Conservation (phyloP, 306 rosid species). For the Quillaja saponaria region DNA sequence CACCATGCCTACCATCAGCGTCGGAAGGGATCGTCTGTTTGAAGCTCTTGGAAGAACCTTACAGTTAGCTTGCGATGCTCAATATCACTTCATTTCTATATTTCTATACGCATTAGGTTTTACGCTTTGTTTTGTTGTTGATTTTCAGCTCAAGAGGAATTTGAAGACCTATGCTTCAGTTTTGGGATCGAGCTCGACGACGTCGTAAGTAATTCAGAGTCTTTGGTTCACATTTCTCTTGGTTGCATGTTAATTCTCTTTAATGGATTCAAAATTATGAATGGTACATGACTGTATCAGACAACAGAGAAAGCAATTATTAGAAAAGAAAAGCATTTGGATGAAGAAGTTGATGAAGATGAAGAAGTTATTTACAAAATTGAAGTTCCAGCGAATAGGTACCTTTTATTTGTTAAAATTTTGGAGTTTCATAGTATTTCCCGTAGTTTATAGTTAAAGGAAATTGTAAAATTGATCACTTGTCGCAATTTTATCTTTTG, state of each 20-base stretch:
- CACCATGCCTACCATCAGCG: constrained; percentile 83
- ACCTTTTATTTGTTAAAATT: too few species aligned
- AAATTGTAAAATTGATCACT: too few species aligned
- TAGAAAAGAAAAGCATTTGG: constrained; percentile 82
- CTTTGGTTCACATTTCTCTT: too few species aligned
- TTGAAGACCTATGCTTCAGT: constrained; percentile 83
- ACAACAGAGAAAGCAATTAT: constrained; percentile 88
- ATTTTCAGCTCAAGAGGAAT: constrained; percentile 76
- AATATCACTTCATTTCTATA: not conserved
- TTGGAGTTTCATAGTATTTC: too few species aligned
- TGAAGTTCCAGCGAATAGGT: constrained; percentile 93
- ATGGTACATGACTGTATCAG: constrained; percentile 34
- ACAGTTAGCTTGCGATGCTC: constrained; percentile 62
- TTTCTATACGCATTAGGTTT: not conserved
- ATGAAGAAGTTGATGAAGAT: constrained; percentile 51
- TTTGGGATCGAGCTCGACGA: constrained; percentile 95
- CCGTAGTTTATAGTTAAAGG: too few species aligned
- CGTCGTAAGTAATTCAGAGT: constrained; percentile 52
- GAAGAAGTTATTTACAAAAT: constrained; percentile 70
- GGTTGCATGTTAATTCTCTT: too few species aligned
- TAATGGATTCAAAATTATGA: too few species aligned
- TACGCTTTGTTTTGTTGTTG: constrained; percentile 2
- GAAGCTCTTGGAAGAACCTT: constrained; percentile 68
- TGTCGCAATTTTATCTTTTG: too few species aligned
- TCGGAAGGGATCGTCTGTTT: constrained; percentile 83